Base-by-base conservation (phyloP, 1,284 basidiomycete genomes). In the Stereum hirsutum region DNA sequence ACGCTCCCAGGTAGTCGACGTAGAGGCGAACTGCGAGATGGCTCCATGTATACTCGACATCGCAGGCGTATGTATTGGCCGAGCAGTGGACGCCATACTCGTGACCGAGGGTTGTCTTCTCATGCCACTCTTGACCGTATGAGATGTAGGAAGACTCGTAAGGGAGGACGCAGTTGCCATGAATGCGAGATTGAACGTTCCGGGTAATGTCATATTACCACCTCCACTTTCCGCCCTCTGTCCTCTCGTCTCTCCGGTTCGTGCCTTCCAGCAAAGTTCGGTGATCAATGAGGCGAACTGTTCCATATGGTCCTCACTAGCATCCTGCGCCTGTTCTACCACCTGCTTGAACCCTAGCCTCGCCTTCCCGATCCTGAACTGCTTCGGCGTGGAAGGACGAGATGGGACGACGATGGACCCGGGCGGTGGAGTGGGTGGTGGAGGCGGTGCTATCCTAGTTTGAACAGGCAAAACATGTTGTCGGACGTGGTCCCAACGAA, bases 271-370 rank as follows among this genome's bases (percentile, higher is more conserved):
- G 49, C 74, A 78, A 3, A 75, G 67, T 45, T 58, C 66, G 44
- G 68, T 63, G 0, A 82, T 57, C 20, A 79, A 76, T 36, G 69
- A 65, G 1, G 68, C 60, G 41, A 79, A 68, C 45, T 61, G 65
- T 11, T 62, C 64, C 7, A 60, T 55, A 39, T 74, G 69, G 41
- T 74, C 69, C 2, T 63, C 59, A 24, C 62, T 62, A 15, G 61
- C 58, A 46, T 73, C 72, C 17, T 69, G 69, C 2, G 65, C 77
- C 41, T 75, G 69, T 15, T 80, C 77, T 1, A 80, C 78, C 6
- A 79, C 73, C 23, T 81, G 74, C 25, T 73, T 66, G 50, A 81
- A 76, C 1, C 72, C 75, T 11, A 75, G 60, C 33, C 15, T n/a
- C n/a, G n/a, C n/a, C 39, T 65, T 62, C 27, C 65, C 66, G 39